Conservation (phyloP, 2,329 filamentous ascomycete species). For the Colletotrichum liaoningense region DNA sequence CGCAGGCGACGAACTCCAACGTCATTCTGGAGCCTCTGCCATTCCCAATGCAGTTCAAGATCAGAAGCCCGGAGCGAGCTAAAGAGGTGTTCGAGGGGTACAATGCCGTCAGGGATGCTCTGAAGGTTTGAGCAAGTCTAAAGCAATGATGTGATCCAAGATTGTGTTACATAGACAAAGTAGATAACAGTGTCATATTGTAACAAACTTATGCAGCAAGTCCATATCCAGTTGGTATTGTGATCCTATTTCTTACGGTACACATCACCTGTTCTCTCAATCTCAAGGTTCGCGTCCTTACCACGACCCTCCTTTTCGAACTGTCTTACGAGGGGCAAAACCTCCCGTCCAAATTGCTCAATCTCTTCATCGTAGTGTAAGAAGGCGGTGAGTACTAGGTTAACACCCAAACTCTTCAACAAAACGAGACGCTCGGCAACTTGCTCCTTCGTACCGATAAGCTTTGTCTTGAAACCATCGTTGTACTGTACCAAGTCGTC, state of each 20-base stretch:
- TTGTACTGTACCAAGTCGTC: conserved; percentile 67
- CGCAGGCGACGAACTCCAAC: conserved; percentile 62
- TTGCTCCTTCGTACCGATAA: conserved; percentile 63
- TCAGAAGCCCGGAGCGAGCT: conserved; percentile 53
- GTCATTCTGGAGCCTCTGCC: conserved; percentile 63
- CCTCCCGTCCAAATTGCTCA: conserved; percentile 57
- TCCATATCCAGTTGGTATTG: not conserved
- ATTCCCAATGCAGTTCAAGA: conserved; percentile 58
- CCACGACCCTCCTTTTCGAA: conserved; percentile 60
- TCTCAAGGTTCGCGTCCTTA: conserved; percentile 58
- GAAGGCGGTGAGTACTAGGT: conserved; percentile 59
- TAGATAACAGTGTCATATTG: not conserved
- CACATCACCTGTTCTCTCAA: conserved; percentile 58
- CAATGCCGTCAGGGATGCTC: conserved; percentile 44
- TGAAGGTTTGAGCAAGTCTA: conserved; percentile 42
- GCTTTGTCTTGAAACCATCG: conserved; percentile 66
- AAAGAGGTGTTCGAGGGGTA: conserved; percentile 51
- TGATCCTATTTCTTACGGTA: conserved; percentile 44
- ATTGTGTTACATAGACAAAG: not conserved
- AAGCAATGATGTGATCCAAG: not conserved
- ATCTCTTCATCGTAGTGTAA: conserved; percentile 66
- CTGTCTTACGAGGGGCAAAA: conserved; percentile 59
- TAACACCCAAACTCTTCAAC: conserved; percentile 56
- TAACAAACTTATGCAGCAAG: not conserved
- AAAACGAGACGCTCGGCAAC: conserved; percentile 61